Evolutionary conservation across 2,329 filamentous ascomycete species (phyloP).

Genomic region (Chaetomium sp.): DNA sequence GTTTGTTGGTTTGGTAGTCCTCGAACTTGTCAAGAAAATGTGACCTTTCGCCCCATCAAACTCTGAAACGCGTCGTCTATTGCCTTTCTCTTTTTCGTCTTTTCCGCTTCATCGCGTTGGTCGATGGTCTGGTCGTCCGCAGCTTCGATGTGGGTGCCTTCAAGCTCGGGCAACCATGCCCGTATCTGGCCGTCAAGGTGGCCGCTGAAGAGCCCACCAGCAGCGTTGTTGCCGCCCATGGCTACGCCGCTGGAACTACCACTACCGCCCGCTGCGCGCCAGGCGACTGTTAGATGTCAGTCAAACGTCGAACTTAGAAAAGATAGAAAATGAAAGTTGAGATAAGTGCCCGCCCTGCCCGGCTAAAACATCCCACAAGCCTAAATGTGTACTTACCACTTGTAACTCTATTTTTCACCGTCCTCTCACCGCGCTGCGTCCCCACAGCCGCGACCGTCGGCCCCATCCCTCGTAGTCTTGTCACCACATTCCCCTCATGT

Average conservation of each 20-base stretch:
- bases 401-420: constrained; percentile 62
- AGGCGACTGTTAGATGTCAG: constrained; percentile 46
- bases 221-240: constrained; percentile 48
- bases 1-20: not conserved
- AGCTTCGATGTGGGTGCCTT: constrained; percentile 36
- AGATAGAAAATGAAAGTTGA: not conserved
- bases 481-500: constrained; percentile 66
- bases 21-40: constrained; percentile 38
- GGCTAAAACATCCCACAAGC: not conserved
- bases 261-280: constrained; percentile 58
- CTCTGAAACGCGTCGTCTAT: constrained; percentile 75
- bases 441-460: constrained; percentile 42
- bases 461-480: constrained; percentile 61
- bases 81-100: constrained; percentile 66
- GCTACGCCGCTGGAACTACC: constrained; percentile 52
- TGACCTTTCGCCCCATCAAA: constrained; percentile 65
- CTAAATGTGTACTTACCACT: constrained; percentile 28
- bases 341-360: too few species aligned
- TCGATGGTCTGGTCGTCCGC: constrained; percentile 35
- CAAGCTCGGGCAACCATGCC: constrained; percentile 61
- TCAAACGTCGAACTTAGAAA: too few species aligned
- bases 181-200: constrained; percentile 80
- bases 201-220: constrained; percentile 64
- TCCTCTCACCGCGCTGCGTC: constrained; percentile 44
- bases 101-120: constrained; percentile 41